Conservation (phyloP, 129 eudicot species). For the Lonicera japonica region DNA sequence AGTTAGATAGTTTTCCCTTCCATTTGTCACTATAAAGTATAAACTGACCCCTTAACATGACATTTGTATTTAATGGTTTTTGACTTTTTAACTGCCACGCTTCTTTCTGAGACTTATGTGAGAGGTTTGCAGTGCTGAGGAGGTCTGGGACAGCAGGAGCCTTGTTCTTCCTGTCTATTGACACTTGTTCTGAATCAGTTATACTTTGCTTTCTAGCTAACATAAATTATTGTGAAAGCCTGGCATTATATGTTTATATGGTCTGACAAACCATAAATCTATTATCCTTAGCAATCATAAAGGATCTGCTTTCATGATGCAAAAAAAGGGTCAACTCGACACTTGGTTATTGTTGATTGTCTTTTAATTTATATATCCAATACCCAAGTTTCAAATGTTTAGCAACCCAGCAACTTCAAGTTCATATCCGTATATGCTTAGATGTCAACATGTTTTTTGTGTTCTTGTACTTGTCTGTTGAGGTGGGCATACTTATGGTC, state of each 20-base stretch:
- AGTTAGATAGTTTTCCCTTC: slow-evolving; percentile 21
- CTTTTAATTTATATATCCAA: slow-evolving; percentile 1
- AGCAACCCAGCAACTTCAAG: neutral
- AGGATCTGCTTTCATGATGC: slow-evolving; percentile 25
- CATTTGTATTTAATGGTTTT: slow-evolving; percentile 1
- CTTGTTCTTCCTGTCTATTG: neutral
- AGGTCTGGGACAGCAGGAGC: slow-evolving; percentile 1
- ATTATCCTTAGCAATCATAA: slow-evolving; percentile 12
- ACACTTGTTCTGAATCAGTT: slow-evolving; percentile 10
- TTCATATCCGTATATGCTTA: neutral
- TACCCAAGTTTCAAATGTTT: neutral
- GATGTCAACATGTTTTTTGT: neutral
- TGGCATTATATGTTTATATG: neutral
- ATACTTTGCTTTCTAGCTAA: neutral
- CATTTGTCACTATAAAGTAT: slow-evolving; percentile 1
- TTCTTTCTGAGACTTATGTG: neutral
- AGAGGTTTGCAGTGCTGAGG: neutral
- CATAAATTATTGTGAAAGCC: neutral
- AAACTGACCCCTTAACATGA: slow-evolving; percentile 17
- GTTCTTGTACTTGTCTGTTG: neutral
- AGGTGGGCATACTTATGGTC: neutral
- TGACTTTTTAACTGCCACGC: neutral
- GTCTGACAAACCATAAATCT: slow-evolving; percentile 10
- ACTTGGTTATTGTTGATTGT: slow-evolving; percentile 30
- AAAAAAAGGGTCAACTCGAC: slow-evolving; percentile 2